Evolutionary conservation across 2,329 filamentous ascomycete genomes (phyloP).

Genomic region (Penicillium sp.): DNA sequence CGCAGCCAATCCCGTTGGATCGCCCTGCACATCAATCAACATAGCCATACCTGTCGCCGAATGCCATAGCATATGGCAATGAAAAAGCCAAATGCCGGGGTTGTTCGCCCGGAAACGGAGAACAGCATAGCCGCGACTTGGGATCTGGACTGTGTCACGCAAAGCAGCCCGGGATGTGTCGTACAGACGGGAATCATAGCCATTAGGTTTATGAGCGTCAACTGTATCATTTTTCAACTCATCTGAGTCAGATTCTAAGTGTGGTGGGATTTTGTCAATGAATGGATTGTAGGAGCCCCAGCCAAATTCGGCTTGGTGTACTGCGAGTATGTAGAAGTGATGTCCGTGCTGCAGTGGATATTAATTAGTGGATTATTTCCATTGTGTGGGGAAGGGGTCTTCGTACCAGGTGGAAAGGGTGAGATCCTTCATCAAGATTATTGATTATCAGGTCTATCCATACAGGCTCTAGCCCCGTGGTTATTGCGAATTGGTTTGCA

Average conservation of each 20-base stretch:
- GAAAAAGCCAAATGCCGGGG: slow-evolving; percentile 52
- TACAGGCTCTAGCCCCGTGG: slow-evolving; percentile 26
- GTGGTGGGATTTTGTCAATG: slow-evolving; percentile 23
- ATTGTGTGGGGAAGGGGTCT: not conserved
- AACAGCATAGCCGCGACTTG: slow-evolving; percentile 56
- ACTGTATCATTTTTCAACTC: slow-evolving; percentile 21
- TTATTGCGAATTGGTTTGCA: slow-evolving; percentile 42
- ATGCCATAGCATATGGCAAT: slow-evolving; percentile 57
- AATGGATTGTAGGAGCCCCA: slow-evolving; percentile 44
- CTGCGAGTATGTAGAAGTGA: slow-evolving; percentile 35
- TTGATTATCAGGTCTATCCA: slow-evolving; percentile 54
- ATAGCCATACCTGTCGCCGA: slow-evolving; percentile 48
- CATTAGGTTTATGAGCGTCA: not conserved
- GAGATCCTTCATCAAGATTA: slow-evolving; percentile 52
- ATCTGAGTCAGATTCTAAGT: slow-evolving; percentile 12
- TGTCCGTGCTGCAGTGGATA: slow-evolving; percentile 34
- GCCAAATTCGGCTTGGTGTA: slow-evolving; percentile 32
- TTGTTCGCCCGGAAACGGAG: slow-evolving; percentile 58
- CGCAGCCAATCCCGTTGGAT: slow-evolving; percentile 16
- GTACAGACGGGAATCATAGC: slow-evolving; percentile 35
- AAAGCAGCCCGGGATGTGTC: slow-evolving; percentile 43
- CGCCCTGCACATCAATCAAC: slow-evolving; percentile 36
- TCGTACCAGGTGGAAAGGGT: slow-evolving; percentile 52
- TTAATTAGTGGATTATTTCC: not conserved
- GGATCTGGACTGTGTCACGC: slow-evolving; percentile 56